phyloP scores from a whole-genome alignment of 78 protist genomes.

The Dictyostelium purpureum region DNA sequence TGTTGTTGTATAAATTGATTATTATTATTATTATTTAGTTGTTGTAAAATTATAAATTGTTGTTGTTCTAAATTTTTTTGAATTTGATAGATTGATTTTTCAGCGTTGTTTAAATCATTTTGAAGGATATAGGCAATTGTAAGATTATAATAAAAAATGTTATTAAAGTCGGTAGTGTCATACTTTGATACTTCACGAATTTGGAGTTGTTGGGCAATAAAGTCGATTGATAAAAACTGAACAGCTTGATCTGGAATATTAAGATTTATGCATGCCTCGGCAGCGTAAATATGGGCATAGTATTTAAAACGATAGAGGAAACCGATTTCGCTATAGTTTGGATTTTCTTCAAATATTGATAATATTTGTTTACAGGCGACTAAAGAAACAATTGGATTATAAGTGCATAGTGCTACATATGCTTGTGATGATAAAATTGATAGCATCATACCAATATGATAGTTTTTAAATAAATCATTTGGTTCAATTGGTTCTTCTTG shows the following conservation, averaged over 20 bases:
- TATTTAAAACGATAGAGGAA: background rate
- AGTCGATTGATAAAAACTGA: slow-evolving; percentile 17
- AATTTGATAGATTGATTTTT: background rate
- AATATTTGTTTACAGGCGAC: slow-evolving; percentile 5
- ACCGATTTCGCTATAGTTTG: background rate
- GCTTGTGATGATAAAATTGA: slow-evolving; percentile 49
- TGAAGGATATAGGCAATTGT: slow-evolving; percentile 45
- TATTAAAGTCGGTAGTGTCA: background rate
- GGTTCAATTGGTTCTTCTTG: background rate
- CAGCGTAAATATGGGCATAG: slow-evolving; percentile 58
- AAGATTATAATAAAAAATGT: slow-evolving; percentile 31
- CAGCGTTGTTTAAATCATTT: slow-evolving; percentile 47
- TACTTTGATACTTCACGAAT: background rate
- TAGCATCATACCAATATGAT: slow-evolving; percentile 14
- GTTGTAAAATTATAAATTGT: too few relatives aligned
- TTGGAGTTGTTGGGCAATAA: slow-evolving; percentile 17
- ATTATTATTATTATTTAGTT: background rate
- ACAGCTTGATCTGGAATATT: slow-evolving; percentile 48
- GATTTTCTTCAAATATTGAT: background rate
- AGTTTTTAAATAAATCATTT: background rate
- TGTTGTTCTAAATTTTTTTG: background rate
- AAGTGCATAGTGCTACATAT: slow-evolving; percentile 40
- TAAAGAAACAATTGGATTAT: slow-evolving; percentile 42
- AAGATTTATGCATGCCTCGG: slow-evolving; percentile 50
- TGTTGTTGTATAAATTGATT: background rate